Conservation (phyloP, 805 yeast species). For the Suhomyces prunicola region DNA sequence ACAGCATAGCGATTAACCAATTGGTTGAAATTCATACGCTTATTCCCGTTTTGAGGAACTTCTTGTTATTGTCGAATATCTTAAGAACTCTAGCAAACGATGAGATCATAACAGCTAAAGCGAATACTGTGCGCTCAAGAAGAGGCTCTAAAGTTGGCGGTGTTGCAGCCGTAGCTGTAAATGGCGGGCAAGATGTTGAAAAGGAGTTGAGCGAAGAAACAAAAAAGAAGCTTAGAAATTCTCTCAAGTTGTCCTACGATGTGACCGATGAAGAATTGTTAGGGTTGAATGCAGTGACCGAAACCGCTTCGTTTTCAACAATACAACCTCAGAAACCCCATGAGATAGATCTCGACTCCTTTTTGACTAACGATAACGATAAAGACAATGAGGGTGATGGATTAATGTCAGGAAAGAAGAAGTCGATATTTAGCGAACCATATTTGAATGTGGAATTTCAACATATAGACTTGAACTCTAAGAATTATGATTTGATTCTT, state of each 20-base stretch:
- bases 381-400: background rate
- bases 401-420: background rate
- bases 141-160: conserved; percentile 6
- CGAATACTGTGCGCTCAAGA: background rate
- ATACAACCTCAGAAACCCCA: conserved; percentile 14
- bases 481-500: conserved; percentile 20
- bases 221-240: conserved; percentile 29
- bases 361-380: conserved; percentile 14
- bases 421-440: conserved; percentile 1
- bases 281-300: conserved; percentile 30
- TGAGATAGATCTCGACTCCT: conserved; percentile 21
- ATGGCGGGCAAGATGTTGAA: conserved; percentile 2
- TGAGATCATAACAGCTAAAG: background rate
- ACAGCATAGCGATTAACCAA: conserved; percentile 19
- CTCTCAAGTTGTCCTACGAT: conserved; percentile 33
- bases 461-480: conserved; percentile 22
- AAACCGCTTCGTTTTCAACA: conserved; percentile 17
- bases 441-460: conserved; percentile 16
- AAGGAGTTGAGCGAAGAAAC: conserved; percentile 18
- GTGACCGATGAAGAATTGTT: conserved; percentile 40
- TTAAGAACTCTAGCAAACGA: conserved; percentile 2
- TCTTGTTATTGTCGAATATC: conserved; percentile 24
- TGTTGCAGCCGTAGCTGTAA: background rate
- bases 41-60: conserved; percentile 31
- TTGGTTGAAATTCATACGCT: conserved; percentile 23